Evolutionary conservation across 164 flowering plant species (phyloP).

Genomic region (Euptelea pleiosperma): DNA sequence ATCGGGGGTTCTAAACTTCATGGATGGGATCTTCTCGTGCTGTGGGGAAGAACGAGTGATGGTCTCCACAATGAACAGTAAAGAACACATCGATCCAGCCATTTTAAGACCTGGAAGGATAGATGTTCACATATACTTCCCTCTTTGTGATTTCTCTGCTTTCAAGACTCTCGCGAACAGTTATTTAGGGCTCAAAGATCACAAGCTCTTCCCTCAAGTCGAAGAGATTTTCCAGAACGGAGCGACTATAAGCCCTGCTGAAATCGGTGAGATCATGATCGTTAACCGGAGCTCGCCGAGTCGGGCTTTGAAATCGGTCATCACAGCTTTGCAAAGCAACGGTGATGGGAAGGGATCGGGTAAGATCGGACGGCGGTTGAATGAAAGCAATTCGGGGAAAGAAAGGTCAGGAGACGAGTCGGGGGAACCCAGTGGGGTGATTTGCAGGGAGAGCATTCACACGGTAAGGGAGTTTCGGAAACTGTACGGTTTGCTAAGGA

Average conservation of each 20-base stretch:
- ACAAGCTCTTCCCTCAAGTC: slow-evolving; percentile 75
- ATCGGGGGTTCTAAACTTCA: slow-evolving; percentile 61
- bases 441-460: slow-evolving; percentile 48
- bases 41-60: slow-evolving; percentile 77
- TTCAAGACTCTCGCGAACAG: slow-evolving; percentile 64
- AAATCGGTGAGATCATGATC: slow-evolving; percentile 79
- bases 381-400: slow-evolving; percentile 20
- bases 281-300: slow-evolving; percentile 70
- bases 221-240: slow-evolving; percentile 69
- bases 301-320: slow-evolving; percentile 73
- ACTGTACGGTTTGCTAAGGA: slow-evolving; percentile 52
- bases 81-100: slow-evolving; percentile 50
- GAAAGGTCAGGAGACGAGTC: slow-evolving; percentile 27
- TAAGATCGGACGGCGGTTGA: slow-evolving; percentile 20
- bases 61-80: slow-evolving; percentile 69
- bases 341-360: slow-evolving; percentile 23
- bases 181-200: slow-evolving; percentile 82
- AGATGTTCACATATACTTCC: slow-evolving; percentile 77
- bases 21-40: slow-evolving; percentile 77
- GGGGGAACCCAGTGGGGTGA: slow-evolving; percentile 22
- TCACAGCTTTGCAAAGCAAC: slow-evolving; percentile 50
- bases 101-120: slow-evolving; percentile 76
- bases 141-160: slow-evolving; percentile 61
- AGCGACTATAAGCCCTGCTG: slow-evolving; percentile 62
- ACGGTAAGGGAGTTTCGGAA: slow-evolving; percentile 57